A percentile compares a stretch with the other conserved stretches of the same genome.
These are phyloP conservation scores for Aspergillus steynii DNA, from an alignment of 495 filamentous ascomycete genomes.

Conservation along the genomic window DNA sequence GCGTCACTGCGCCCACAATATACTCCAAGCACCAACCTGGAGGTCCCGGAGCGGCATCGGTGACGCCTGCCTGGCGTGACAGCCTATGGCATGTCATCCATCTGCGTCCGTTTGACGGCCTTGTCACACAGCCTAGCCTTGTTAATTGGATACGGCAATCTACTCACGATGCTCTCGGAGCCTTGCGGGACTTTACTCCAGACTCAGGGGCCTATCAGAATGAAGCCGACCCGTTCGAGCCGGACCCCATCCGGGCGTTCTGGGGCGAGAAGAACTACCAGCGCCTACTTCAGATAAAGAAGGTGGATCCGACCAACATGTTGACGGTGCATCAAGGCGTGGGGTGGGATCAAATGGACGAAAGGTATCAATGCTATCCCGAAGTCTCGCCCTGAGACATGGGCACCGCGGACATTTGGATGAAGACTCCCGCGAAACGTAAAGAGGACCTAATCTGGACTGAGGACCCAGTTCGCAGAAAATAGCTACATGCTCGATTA, in stretches of 20 bases:
- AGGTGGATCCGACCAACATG: constrained; percentile 37
- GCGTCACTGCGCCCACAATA: constrained; percentile 5
- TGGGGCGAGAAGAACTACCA: constrained; percentile 38
- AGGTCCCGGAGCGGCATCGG: constrained; percentile 16
- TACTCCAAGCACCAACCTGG: constrained; percentile 14
- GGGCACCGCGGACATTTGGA: too few relatives aligned
- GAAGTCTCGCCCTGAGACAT: constrained; percentile 1
- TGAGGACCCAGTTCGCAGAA: too few relatives aligned
- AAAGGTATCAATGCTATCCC: constrained; percentile 20
- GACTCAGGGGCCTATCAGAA: constrained; percentile 44
- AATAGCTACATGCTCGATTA: too few relatives aligned
- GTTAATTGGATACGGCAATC: constrained; percentile 12
- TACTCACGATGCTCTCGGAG: constrained; percentile 15
- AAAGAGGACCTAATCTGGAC: too few relatives aligned
- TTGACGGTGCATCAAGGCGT: constrained; percentile 21
- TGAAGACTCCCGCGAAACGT: too few relatives aligned
- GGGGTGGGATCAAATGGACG: constrained; percentile 20
- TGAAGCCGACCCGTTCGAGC: constrained; percentile 42
- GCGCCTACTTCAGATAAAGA: constrained; percentile 39
- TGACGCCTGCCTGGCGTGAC: constrained; percentile 22
- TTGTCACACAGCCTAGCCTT: constrained; percentile 7
- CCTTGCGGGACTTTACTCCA: constrained; percentile 32
- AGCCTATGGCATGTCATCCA: constrained; percentile 21
- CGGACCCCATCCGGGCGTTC: constrained; percentile 21
- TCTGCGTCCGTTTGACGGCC: constrained; percentile 6